Conservation (phyloP, 495 filamentous ascomycete species). For the Pseudomonodictys pantanalensis region DNA sequence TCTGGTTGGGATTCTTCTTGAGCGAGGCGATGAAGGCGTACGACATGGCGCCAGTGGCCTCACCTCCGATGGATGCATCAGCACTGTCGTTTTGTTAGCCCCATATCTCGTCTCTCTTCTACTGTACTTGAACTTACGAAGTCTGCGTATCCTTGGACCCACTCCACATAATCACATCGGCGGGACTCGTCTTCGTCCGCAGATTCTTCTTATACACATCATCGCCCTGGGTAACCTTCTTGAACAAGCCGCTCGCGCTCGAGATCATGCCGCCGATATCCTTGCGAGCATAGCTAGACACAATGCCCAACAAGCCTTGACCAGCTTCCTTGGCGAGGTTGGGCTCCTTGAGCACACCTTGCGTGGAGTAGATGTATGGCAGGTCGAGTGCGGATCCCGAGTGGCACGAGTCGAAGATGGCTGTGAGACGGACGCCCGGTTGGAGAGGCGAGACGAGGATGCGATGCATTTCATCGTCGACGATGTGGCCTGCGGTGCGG, state of each 20-base stretch:
- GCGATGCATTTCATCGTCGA: conserved; percentile 97
- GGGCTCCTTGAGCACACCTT: conserved; percentile 93
- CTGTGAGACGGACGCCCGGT: conserved; percentile 85
- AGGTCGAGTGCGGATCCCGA: conserved; percentile 94
- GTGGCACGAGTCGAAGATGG: conserved; percentile 99
- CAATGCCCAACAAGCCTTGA: conserved; percentile 84
- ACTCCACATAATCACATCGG: conserved; percentile 97
- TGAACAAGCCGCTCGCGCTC: conserved; percentile 82
- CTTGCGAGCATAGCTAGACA: conserved; percentile 84
- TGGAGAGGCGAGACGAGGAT: conserved; percentile 87
- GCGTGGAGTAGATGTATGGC: conserved; percentile 93
- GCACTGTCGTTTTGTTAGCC: conserved; percentile 44
- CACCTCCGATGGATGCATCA: conserved; percentile 64
- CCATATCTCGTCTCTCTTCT: not conserved
- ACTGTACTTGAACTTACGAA: conserved; percentile 58
- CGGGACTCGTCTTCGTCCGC: conserved; percentile 88
- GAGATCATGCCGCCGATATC: conserved; percentile 81
- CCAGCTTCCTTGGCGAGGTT: conserved; percentile 97
- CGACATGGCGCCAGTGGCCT: conserved; percentile 97
- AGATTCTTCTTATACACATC: conserved; percentile 74
- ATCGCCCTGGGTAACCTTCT: conserved; percentile 84
- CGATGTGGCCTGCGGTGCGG: conserved; percentile 83
- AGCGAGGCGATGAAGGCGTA: conserved; percentile 93
- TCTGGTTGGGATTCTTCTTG: conserved; percentile 97
- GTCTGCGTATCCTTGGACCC: conserved; percentile 96